Conservation (phyloP, 495 filamentous ascomycete species). For the Friedmanniomyces endolithicus region DNA sequence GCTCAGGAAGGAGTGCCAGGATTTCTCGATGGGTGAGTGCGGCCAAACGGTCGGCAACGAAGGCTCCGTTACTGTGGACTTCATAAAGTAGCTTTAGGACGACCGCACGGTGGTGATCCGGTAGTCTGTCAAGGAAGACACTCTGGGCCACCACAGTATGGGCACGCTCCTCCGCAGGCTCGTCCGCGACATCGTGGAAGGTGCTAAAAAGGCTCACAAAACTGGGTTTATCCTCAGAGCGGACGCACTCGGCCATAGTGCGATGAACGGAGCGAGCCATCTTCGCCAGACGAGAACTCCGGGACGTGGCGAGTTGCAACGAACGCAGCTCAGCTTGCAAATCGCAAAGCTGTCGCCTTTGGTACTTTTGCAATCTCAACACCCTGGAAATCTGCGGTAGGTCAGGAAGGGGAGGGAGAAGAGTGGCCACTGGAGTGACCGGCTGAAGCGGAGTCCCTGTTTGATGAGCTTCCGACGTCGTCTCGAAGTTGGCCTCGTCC, state of each 20-base stretch:
- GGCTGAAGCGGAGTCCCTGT: background rate
- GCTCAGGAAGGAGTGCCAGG: conserved; percentile 55
- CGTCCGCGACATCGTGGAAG: conserved; percentile 76
- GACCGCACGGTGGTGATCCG: conserved; percentile 57
- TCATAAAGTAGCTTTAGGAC: conserved; percentile 68
- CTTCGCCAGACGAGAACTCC: conserved; percentile 67
- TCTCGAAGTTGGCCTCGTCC: background rate
- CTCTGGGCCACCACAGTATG: conserved; percentile 34
- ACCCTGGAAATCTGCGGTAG: conserved; percentile 59
- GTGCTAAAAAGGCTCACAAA: conserved; percentile 83
- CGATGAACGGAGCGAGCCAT: conserved; percentile 66
- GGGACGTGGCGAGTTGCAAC: conserved; percentile 47
- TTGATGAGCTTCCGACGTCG: background rate
- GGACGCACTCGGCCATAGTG: conserved; percentile 76
- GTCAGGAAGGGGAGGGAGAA: background rate
- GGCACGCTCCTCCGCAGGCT: conserved; percentile 43
- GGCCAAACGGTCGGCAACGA: conserved; percentile 66
- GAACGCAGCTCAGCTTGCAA: conserved; percentile 54
- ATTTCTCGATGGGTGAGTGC: conserved; percentile 57
- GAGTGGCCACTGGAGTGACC: background rate
- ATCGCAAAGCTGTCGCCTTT: conserved; percentile 57
- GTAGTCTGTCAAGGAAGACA: conserved; percentile 71
- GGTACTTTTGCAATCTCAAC: conserved; percentile 57
- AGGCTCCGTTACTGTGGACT: conserved; percentile 74
- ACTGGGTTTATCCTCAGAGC: conserved; percentile 75